Percentiles rank a stretch among this genome's conserved stretches.
Evolutionary conservation across 306 rosid species (phyloP).

Genomic region (Cicer cuneatum): DNA sequence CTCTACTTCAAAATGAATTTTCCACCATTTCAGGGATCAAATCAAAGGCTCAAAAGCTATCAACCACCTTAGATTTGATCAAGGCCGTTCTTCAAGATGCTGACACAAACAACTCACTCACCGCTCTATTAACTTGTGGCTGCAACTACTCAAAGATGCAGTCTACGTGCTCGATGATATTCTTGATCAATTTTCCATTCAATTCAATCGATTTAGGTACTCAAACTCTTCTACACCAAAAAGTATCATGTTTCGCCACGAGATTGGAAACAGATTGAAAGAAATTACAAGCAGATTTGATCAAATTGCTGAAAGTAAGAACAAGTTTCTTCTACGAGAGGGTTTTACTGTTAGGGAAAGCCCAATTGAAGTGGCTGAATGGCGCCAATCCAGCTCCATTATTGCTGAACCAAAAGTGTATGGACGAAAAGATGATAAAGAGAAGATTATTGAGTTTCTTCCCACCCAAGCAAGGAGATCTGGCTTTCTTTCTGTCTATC

Average conservation of each 20-base stretch:
- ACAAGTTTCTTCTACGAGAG: neutral
- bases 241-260: neutral
- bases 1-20: neutral
- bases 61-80: neutral
- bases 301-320: neutral
- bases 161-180: neutral
- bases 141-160: neutral
- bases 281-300: neutral
- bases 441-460: slow-evolving; percentile 1
- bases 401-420: neutral
- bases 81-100: slow-evolving; percentile 4
- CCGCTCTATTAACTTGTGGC: neutral
- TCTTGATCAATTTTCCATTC: neutral
- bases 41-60: slow-evolving; percentile 2
- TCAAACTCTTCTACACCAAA: neutral
- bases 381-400: neutral
- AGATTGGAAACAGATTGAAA: neutral
- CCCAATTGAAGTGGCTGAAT: neutral
- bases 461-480: neutral
- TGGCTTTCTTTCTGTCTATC: neutral
- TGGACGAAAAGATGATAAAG: neutral
- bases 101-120: neutral
- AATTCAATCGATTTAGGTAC: neutral
- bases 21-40: neutral
- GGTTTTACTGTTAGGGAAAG: neutral